Conservation (phyloP, 805 yeast species). For the Starmerella scarabaei region DNA sequence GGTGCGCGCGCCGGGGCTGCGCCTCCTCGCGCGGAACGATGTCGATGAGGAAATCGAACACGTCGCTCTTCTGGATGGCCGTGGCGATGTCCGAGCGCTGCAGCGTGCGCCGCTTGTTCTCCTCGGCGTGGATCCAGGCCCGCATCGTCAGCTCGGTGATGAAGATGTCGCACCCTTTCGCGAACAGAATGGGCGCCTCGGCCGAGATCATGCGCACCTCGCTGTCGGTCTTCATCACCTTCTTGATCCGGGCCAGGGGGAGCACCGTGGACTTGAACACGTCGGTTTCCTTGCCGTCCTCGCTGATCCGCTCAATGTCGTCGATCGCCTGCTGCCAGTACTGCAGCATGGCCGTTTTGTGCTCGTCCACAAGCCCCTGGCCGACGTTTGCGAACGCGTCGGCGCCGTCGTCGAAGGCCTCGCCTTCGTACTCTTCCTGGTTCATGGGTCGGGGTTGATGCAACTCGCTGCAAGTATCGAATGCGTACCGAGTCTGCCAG, state of each 20-base stretch:
- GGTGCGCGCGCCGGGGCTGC: constrained; percentile 12
- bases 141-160: constrained; percentile 96
- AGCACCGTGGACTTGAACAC: constrained; percentile 89
- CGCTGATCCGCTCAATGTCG: constrained; percentile 53
- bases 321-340: constrained; percentile 97
- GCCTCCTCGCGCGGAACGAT: constrained; percentile 87
- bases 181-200: constrained; percentile 94
- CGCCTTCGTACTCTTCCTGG: not conserved
- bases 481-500: no score
- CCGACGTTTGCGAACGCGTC: constrained; percentile 82
- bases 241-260: constrained; percentile 91
- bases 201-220: constrained; percentile 97
- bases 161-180: constrained; percentile 95
- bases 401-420: constrained; percentile 25
- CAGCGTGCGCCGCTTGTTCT: constrained; percentile 82
- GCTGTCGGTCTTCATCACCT: constrained; percentile 95
- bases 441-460: no score
- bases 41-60: constrained; percentile 94
- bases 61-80: constrained; percentile 85
- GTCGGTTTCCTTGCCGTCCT: constrained; percentile 38
- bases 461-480: no score
- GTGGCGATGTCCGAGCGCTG: constrained; percentile 93
- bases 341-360: constrained; percentile 80
- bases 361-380: constrained; percentile 72
- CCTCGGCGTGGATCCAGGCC: constrained; percentile 98